Base-by-base conservation (phyloP, 2,329 filamentous ascomycete species). In the Zymoseptoria tritici region DNA sequence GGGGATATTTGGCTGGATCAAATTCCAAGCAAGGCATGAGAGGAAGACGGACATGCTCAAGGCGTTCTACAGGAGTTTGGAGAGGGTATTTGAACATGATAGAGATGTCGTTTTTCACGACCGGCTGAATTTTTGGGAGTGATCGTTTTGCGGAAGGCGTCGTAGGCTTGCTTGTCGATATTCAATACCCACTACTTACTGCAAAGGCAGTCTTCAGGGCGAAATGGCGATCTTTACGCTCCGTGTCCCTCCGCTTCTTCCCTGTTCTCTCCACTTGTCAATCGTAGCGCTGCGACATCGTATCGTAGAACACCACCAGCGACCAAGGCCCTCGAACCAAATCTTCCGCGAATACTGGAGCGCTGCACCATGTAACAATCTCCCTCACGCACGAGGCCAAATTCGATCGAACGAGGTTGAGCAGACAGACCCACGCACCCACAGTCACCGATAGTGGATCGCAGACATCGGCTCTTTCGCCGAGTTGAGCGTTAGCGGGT, bases 1-100 rank as follows among this genome's bases (percentile, higher is more conserved):
- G 92, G 93, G 8, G 94, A 99, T 78, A 96, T 99, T 66, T 94
- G 91, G 81, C 81, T 99, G 72, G 67, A 72, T 29, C 62, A 68
- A 50, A 54, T 72, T 19, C 63, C 63, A 13, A 50, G 55, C 26
- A 58, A 57, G 54, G 54, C 57, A 22, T 52, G 54, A 36, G 29
- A 53, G 49, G 58, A n/a, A 59, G 57, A 56, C 52, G 50, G 13
- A 46, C 13, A 7, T 16, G 36, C 11, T 16, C 11, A 11, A 46
- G 36, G 36, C 11, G 36, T 46, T 46, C 7, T 51, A 29, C 56
- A 52, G 22, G 46, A 52, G 19, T 52, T 20, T 54, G 29, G 49
- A n/a, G 49, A 49, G 26, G 26, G 26, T 29, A 29, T 29, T 29
- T 9, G 26, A 16, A 7, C 13, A 46, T 11, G 36, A 46, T 46